Percentiles rank a stretch among this genome's conserved stretches.
phyloP scores from a whole-genome alignment of 768 basidiomycete genomes.

The Boletus rubroflammeus region DNA sequence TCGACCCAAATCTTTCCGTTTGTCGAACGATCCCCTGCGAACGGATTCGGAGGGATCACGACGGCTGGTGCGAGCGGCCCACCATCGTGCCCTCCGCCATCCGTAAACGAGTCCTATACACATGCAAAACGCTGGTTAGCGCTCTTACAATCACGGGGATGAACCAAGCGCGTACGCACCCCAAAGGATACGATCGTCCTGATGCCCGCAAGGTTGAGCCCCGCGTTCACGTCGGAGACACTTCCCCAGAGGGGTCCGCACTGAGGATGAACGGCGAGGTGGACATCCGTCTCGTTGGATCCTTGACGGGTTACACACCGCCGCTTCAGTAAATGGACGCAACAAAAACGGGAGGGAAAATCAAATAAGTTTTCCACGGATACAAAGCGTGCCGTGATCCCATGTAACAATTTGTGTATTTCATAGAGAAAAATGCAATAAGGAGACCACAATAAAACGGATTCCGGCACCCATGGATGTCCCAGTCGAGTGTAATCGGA shows the following conservation, averaged over 20 bases:
- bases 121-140: neutral
- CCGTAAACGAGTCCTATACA: conserved; percentile 46
- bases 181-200: conserved; percentile 54
- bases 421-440: neutral
- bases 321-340: conserved; percentile 8
- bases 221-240: conserved; percentile 47
- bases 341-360: neutral
- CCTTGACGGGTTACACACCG: conserved; percentile 7
- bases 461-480: too few species aligned
- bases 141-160: neutral
- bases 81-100: conserved; percentile 48
- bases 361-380: neutral
- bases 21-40: conserved; percentile 48
- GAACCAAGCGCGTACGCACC: conserved; percentile 26
- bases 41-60: conserved; percentile 39
- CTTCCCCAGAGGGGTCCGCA: conserved; percentile 42
- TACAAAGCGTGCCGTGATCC: too few species aligned
- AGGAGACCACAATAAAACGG: neutral
- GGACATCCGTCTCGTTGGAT: conserved; percentile 22
- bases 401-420: neutral
- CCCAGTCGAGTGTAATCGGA: neutral
- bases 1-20: conserved; percentile 53
- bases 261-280: conserved; percentile 44
- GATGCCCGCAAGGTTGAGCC: conserved; percentile 34
- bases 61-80: conserved; percentile 40